Percentiles rank a stretch among this genome's conserved stretches.
Conservation (phyloP, 2,329 filamentous ascomycete species). For the Diaporthe ilicicola region DNA sequence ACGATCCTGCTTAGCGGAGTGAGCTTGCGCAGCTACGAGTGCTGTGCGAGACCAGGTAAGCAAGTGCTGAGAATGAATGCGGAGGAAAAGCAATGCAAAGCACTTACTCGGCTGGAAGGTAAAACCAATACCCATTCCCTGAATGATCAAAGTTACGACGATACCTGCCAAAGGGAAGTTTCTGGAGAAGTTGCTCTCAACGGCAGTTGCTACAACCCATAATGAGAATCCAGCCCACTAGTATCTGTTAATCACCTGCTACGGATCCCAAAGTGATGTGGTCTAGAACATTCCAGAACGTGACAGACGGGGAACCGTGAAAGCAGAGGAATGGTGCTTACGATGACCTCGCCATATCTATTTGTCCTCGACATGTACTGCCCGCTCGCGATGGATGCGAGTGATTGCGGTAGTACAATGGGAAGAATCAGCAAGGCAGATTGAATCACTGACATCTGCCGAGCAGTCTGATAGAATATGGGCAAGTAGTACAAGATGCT, state of each 20-base stretch:
- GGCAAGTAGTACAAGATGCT: constrained; percentile 67
- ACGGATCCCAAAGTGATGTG: too few species aligned
- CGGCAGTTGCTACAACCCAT: constrained; percentile 45
- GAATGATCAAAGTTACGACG: constrained; percentile 57
- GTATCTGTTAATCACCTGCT: too few species aligned
- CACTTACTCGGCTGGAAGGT: constrained; percentile 50
- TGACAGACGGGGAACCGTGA: too few species aligned
- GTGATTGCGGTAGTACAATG: constrained; percentile 53
- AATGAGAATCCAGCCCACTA: constrained; percentile 50
- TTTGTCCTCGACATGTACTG: constrained; percentile 65
- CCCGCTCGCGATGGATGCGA: constrained; percentile 57
- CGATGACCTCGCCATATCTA: constrained; percentile 67
- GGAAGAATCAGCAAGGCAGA: constrained; percentile 59
- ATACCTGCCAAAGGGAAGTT: constrained; percentile 45
- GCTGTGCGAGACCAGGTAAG: constrained; percentile 29
- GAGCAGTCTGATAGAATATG: constrained; percentile 64
- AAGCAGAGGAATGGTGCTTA: too few species aligned
- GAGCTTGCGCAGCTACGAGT: constrained; percentile 66
- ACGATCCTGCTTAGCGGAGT: constrained; percentile 63
- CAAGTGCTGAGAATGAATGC: neutral
- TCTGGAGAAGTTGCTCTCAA: neutral
- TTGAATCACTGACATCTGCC: constrained; percentile 39
- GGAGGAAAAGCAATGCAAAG: neutral
- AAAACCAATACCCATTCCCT: constrained; percentile 62
- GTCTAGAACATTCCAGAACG: too few species aligned